A percentile compares a stretch with the other conserved stretches of the same genome.
phyloP scores from a whole-genome alignment of 2,329 filamentous ascomycete genomes.

The Fusarium hostae region DNA sequence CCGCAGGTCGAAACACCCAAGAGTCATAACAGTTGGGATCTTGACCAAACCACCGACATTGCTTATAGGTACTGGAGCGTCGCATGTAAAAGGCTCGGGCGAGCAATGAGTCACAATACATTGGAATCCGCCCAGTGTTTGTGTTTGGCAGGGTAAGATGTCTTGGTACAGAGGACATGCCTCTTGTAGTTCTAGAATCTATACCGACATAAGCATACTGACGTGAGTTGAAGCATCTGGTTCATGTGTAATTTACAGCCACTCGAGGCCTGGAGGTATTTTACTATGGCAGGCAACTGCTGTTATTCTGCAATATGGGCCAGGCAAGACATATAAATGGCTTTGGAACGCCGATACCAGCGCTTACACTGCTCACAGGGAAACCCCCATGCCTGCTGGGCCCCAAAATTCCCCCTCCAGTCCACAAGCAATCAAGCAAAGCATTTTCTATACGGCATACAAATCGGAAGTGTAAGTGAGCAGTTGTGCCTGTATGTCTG shows the following conservation, averaged over 20 bases:
- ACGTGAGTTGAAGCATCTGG: neutral
- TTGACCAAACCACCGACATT: neutral
- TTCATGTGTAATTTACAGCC: neutral
- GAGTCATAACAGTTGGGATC: neutral
- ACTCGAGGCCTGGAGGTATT: neutral
- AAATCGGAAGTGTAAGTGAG: neutral
- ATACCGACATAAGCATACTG: accelerated
- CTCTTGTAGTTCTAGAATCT: neutral
- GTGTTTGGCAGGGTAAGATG: neutral
- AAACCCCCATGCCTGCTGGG: neutral
- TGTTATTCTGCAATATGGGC: neutral
- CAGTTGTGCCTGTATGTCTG: accelerated
- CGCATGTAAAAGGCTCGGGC: neutral
- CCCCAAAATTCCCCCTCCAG: neutral
- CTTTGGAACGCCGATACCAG: neutral
- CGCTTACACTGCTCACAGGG: neutral
- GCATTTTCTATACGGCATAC: neutral
- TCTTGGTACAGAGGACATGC: neutral
- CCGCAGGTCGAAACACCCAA: neutral
- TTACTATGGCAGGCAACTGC: neutral
- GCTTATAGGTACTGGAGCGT: neutral
- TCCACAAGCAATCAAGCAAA: neutral
- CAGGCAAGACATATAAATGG: neutral
- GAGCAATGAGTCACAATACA: neutral
- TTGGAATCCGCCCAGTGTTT: neutral